phyloP scores from a whole-genome alignment of 345 rosid genomes.

The Anacardium occidentale region DNA sequence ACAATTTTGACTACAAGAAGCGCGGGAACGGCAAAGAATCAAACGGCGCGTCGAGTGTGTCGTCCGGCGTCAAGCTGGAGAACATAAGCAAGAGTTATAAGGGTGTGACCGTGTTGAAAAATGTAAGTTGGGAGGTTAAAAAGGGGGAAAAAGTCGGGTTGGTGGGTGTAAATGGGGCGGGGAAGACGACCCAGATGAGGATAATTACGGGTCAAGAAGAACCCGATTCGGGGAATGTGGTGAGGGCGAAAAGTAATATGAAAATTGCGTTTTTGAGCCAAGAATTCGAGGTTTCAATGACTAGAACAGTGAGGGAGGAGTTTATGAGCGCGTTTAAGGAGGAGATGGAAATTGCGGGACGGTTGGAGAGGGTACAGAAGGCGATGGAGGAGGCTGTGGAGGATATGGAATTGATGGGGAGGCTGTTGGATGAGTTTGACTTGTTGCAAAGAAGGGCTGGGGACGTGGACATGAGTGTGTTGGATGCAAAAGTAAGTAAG shows the following conservation, averaged over 20 bases:
- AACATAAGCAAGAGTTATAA: conserved; percentile 75
- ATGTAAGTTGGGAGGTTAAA: conserved; percentile 90
- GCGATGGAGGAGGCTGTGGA: conserved; percentile 75
- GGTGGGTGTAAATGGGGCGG: conserved; percentile 93
- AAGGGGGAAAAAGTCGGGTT: conserved; percentile 88
- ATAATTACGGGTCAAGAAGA: conserved; percentile 84
- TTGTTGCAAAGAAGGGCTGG: conserved; percentile 81
- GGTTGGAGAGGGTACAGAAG: conserved; percentile 79
- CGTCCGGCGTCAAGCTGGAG: conserved; percentile 87
- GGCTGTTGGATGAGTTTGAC: conserved; percentile 92
- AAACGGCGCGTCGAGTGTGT: conserved; percentile 62
- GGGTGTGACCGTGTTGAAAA: conserved; percentile 76
- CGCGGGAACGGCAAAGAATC: conserved; percentile 38
- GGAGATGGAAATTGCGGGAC: conserved; percentile 74
- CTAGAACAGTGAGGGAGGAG: conserved; percentile 90
- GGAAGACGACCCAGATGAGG: conserved; percentile 91
- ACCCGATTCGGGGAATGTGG: conserved; percentile 84
- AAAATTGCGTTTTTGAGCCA: conserved; percentile 80
- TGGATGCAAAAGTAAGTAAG: conserved; percentile 86
- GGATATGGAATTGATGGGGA: conserved; percentile 93
- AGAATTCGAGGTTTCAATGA: conserved; percentile 87
- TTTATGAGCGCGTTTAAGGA: conserved; percentile 80
- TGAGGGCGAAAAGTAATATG: conserved; percentile 72
- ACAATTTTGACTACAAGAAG: conserved; percentile 36
- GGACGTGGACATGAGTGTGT: conserved; percentile 59